These are phyloP conservation scores for Ophiostoma sp. DNA, from an alignment of 2,329 filamentous ascomycete species.

Conservation along the genomic window DNA sequence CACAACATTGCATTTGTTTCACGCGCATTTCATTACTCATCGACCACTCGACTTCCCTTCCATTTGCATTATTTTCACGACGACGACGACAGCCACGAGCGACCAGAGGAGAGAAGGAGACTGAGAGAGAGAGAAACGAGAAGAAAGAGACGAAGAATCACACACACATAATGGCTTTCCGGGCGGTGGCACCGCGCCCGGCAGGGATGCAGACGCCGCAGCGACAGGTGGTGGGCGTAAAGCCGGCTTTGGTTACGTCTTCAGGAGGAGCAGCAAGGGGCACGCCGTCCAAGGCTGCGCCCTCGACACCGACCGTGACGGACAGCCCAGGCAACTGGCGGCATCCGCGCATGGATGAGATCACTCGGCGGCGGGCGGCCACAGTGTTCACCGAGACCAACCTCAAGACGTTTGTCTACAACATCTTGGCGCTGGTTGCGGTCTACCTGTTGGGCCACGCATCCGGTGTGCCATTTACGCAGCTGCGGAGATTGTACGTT, in stretches of 20 bases:
- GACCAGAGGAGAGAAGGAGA: neutral
- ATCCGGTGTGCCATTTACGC: conserved; percentile 36
- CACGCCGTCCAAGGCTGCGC: conserved; percentile 7
- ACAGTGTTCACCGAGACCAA: conserved; percentile 79
- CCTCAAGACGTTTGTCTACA: conserved; percentile 67
- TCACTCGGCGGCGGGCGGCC: conserved; percentile 75
- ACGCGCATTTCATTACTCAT: neutral
- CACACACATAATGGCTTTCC: neutral
- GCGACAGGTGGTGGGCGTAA: conserved; percentile 19
- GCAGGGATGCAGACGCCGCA: conserved; percentile 22
- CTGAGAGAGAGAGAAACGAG: neutral
- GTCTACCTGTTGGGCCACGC: conserved; percentile 32
- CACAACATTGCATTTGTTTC: neutral
- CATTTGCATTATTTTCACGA: conserved; percentile 10
- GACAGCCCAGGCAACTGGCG: conserved; percentile 80
- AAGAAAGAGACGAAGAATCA: neutral
- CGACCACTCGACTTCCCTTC: neutral
- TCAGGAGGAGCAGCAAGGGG: neutral
- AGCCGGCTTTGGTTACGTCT: neutral
- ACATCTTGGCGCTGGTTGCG: conserved; percentile 47
- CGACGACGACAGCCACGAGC: neutral
- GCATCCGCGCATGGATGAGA: conserved; percentile 86
- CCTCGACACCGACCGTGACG: conserved; percentile 33
- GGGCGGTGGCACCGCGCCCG: conserved; percentile 3
- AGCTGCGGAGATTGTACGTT: conserved; percentile 45